These are phyloP conservation scores for Tympanopsis confertula DNA, from an alignment of 2,329 filamentous ascomycete species.

Conservation along the genomic window DNA sequence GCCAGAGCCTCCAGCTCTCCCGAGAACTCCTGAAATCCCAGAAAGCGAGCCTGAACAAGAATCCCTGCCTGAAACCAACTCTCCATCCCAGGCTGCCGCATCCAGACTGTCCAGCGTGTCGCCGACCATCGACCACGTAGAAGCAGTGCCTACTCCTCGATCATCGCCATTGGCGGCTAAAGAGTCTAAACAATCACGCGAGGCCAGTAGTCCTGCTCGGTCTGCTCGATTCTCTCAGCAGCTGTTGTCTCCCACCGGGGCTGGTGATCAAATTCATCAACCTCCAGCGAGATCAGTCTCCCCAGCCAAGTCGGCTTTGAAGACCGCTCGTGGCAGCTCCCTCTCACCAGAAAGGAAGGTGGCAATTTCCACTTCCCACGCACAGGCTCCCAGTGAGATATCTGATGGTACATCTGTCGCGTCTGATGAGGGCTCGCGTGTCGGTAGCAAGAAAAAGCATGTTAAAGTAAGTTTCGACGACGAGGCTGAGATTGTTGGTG, in stretches of 20 bases:
- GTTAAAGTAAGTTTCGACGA: constrained; percentile 43
- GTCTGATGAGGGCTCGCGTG: constrained; percentile 26
- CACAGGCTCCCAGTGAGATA: constrained; percentile 33
- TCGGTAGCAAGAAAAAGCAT: constrained; percentile 34
- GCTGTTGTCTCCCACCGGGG: constrained; percentile 28
- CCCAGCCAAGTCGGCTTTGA: constrained; percentile 50
- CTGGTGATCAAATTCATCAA: constrained; percentile 36
- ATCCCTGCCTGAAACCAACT: too few species aligned
- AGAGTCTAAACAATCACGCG: too few species aligned
- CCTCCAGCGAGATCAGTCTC: constrained; percentile 47
- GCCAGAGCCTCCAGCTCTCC: too few species aligned
- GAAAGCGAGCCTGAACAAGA: too few species aligned
- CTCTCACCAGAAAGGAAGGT: constrained; percentile 15
- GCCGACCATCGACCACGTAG: too few species aligned
- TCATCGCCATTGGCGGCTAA: too few species aligned
- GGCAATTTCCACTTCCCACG: constrained; percentile 9
- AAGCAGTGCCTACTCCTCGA: too few species aligned
- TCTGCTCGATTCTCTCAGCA: constrained; percentile 43
- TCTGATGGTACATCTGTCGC: constrained; percentile 41
- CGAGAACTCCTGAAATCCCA: too few species aligned
- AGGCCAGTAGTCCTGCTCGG: constrained; percentile 40
- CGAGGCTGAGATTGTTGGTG: constrained; percentile 33
- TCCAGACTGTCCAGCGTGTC: too few species aligned
- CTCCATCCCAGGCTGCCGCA: too few species aligned
- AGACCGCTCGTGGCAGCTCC: constrained; percentile 34